Conservation (phyloP, 176 grass and related monocot species). For the Triticum dicoccoides region DNA sequence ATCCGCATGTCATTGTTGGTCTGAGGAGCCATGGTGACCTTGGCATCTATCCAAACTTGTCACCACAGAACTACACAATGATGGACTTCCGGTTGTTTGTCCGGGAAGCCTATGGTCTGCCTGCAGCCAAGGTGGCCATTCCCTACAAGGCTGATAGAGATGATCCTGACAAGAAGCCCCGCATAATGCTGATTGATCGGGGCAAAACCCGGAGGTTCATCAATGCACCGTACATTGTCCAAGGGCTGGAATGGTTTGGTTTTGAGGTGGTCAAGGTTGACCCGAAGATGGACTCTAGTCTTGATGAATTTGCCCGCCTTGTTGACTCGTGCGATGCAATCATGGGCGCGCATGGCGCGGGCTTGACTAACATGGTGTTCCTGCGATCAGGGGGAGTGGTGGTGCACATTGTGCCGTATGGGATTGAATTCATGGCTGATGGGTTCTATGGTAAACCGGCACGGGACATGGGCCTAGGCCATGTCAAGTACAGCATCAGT, state of each 20-base stretch:
- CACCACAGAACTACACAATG: slow-evolving; percentile 55
- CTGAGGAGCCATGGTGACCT: slow-evolving; percentile 66
- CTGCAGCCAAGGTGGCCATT: slow-evolving; percentile 34
- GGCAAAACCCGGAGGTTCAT: slow-evolving; percentile 47
- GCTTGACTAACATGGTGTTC: slow-evolving; percentile 79
- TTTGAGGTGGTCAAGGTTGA: slow-evolving; percentile 58
- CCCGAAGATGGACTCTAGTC: slow-evolving; percentile 20
- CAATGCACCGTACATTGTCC: slow-evolving; percentile 37
- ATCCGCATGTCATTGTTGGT: slow-evolving; percentile 57
- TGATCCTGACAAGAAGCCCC: slow-evolving; percentile 53
- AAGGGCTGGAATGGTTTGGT: slow-evolving; percentile 51
- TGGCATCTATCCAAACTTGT: slow-evolving; percentile 35
- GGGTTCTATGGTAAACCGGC: slow-evolving; percentile 42
- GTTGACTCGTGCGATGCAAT: slow-evolving; percentile 64
- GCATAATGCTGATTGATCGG: slow-evolving; percentile 61
- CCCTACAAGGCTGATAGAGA: slow-evolving; percentile 36
- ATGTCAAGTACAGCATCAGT: slow-evolving; percentile 53
- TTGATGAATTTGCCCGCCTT: slow-evolving; percentile 38
- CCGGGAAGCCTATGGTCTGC: slow-evolving; percentile 42
- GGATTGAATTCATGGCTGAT: slow-evolving; percentile 50
- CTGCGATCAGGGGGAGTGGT: slow-evolving; percentile 40
- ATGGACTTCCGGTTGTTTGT: slow-evolving; percentile 69
- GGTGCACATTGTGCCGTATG: slow-evolving; percentile 74
- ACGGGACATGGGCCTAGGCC: slow-evolving; percentile 51
- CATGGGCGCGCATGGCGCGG: slow-evolving; percentile 67